Base-by-base conservation (phyloP, 768 basidiomycete species). In the Trametes cinnabarina region DNA sequence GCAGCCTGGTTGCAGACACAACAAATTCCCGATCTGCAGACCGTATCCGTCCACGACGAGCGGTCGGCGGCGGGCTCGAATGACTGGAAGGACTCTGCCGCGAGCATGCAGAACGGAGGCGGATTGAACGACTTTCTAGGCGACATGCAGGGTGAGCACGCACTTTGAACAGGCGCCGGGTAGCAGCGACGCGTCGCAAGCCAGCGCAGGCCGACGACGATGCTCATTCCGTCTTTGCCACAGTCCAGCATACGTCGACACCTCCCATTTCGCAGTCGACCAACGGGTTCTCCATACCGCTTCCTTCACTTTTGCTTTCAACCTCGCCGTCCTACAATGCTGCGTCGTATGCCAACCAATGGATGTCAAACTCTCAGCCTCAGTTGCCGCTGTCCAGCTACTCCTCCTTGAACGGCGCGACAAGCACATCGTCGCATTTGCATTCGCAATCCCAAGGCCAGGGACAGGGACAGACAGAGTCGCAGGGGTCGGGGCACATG, bases 381-480 rank as follows among this genome's bases (percentile, higher is more conserved):
- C 66, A 71, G 9, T 51, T 90, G 1, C 89, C 89, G 0, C 69
- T 91, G 26, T 90, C 89, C 14, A 84, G 73, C 58, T 91, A 90
- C 60, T 91, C 90, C n/a, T 83, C 84, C 44, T 72, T 90, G 47
- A 89, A 90, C 68, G 88, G 87, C 15, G 87, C 88, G n/a, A 88
- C 86, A 11, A 81, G 75, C 1, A 72, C 79, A 26, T 50, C 69
- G 6, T 68, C 74, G 11, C 68, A 67, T n/a, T 71, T 73, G 26
- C 69, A 73, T 34, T 55, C 68, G 3, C 58, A 54, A 25, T 51
- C 57, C 41, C 52, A 47, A 17, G 42, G 26, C 17, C 51, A 49
- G 30, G 50, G 43, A 37, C 57, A 59, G 52, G 23, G 40, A 3
- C 62, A 56, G 14, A 47, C 60, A 48, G 71, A 69, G 39, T 67